Base-by-base conservation (phyloP, 2,329 filamentous ascomycete species). In the Colletotrichum sansevieriae region DNA sequence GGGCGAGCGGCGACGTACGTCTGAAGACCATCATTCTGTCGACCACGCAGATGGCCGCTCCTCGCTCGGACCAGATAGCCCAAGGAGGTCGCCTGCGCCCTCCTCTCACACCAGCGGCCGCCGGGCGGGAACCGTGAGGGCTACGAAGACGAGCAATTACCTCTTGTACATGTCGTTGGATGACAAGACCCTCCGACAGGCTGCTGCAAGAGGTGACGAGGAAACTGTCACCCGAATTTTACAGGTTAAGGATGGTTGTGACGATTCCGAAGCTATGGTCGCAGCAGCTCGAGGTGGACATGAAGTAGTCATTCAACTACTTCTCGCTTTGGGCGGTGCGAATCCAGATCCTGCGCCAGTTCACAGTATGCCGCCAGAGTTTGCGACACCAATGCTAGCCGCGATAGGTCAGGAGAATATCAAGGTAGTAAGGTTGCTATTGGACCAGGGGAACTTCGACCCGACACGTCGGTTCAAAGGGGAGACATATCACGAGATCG, bases 221-320 rank as follows among this genome's bases (percentile, higher is more conserved):
- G 87, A 89, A 74, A 89, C 87, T 9, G 88, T 90, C 29, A 87
- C 83, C 39, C 83, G 87, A 52, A 87, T 91, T 63, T 75, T 91
- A 20, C 85, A 90, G 72, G 88, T 91, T 25, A 87, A 87, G 71
- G 86, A 88, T 37, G 83, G 82, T 11, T 87, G 85, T 67, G 86
- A 90, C 71, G 95, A 98, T 76, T 90, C 95, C 1, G 92, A 95
- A 72, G 93, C 94, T 52, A 90, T 98, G 79, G 94, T 97, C 63
- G 94, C 93, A 63, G 96, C 96, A 22, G 95, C 96, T 35, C 91
- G 94, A 79, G 96, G 95, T 65, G 96, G 96, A 1, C 95, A 99
- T 75, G 91, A 95, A 73, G 89, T 95, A 65, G 92, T 97, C 25
- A 89, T 97, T 70, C 93, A 95, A 75, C 87, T 97, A 33, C 80